Evolutionary conservation across 2,329 filamentous ascomycete genomes (phyloP), one percentile per base, ranked within the genome.

Genomic region (Colletotrichum viniferum): DNA sequence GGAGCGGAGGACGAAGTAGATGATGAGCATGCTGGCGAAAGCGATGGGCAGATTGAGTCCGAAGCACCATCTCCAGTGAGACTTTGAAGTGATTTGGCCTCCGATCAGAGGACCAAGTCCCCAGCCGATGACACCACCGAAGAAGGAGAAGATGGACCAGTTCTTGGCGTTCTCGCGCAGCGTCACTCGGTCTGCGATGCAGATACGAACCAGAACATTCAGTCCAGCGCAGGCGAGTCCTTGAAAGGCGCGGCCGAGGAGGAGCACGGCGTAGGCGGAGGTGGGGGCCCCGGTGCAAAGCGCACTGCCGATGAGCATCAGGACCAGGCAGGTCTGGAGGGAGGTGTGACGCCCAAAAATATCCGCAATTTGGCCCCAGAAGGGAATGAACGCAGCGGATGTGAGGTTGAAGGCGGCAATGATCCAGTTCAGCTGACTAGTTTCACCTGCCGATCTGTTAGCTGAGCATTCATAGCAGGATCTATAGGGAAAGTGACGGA

Each of bases 391-490:
- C 2, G 92, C 89, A 2, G 92, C 92, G 0, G 91, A 90, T 1
- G 92, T 92, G 16, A 95, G 85, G 68, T 92, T 94, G 82, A 94
- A 94, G 8, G 92, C 87, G 0, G 92, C 92, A 21, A 94, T 90
- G 79, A 95, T 93, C 92, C 92, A 94, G 79, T 93, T 94, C 3
- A 93, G 86, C 78, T 92, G 89, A 21, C 89, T 86, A 6, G 91
- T 80, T 79, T 91, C 81, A 75, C 87, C 88, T 74, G 38, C 16
- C 13, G 1, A 14, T 89, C 24, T 58, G 64, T 76, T 65, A 73
- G 24, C 14, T 2, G 71, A 16, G 10, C 18, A 16, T 7, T 14
- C 5, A 28, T 13, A 16, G 38, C 5, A 62, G 82, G 32, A 5
- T 26, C 14, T 18, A 30, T 8, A 14, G 21, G 18, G 24, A n/a